Base-by-base conservation (phyloP, 305 asterid species). In the Fraxinus greggii region DNA sequence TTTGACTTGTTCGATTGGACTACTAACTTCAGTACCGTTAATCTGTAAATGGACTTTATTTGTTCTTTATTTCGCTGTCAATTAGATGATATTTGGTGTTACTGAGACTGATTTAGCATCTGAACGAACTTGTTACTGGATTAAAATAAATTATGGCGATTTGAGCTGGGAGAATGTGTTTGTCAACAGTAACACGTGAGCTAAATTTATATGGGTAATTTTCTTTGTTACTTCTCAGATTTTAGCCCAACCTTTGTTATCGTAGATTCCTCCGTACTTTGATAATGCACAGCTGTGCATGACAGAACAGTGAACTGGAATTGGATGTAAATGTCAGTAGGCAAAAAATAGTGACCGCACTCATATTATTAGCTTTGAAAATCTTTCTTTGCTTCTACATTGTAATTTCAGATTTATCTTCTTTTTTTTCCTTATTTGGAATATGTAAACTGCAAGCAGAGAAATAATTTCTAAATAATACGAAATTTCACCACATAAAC, bases 81-180 rank as follows among this genome's bases (percentile, higher is more conserved):
- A 65, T 23, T 45, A 21, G 76, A 70, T 26, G 40, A 59, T 79
- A 69, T 24, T 69, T 7, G 15, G 32, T 59, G 77, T 85, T 31
- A 31, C 78, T 3, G 35, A 73, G 23, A 31, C 59, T 28, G 51
- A 17, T 63, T 13, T n/a, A 21, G 33, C 9, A 36, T 77, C 29
- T 59, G 70, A 59, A 59, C 15, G 1, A 21, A 59, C 15, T 21
- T 21, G 28, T 21, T 7, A 59, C 70, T 2, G 12, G 31, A 7
- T 59, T 59, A 21, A 21, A 21, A 21, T 59, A 59, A 59, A 59
- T 59, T 59, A 59, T 7, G 29, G 70, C 13, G 0, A 59, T 59
- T 21, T 59, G 31, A 59, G 15, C 70, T 8, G 13, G 31, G 15
- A 59, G 70, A 19, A 59, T 8, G 70, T 23, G 70, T 59, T 59